A percentile compares a stretch with the other conserved stretches of the same genome.
phyloP scores from a whole-genome alignment of 2,329 filamentous ascomycete genomes.

The Trichoderma lentiforme region DNA sequence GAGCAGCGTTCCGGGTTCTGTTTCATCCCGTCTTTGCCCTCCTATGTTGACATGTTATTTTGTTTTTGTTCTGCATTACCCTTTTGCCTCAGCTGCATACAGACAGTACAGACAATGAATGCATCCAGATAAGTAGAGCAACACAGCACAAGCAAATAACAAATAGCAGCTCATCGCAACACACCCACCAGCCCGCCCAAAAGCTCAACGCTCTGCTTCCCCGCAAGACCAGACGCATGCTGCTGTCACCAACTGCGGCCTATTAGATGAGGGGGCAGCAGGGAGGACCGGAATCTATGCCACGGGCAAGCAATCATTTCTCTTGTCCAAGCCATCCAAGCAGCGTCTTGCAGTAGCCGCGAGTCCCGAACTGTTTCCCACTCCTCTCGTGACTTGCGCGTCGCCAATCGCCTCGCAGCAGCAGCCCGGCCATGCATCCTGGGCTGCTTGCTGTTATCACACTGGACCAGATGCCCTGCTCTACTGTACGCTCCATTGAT shows the following conservation, averaged over 20 bases:
- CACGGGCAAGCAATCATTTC: background rate
- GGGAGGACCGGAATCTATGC: background rate
- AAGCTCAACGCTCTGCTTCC: background rate
- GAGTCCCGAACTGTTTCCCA: slow-evolving; percentile 1
- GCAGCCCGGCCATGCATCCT: slow-evolving; percentile 5
- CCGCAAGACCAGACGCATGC: slow-evolving; percentile 2
- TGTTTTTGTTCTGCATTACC: background rate
- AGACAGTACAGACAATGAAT: background rate
- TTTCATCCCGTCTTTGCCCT: background rate
- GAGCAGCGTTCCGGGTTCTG: background rate
- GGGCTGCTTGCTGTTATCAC: background rate
- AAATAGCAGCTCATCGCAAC: background rate
- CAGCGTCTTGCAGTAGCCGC: slow-evolving; percentile 12
- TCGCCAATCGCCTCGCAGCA: background rate
- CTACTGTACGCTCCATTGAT: background rate
- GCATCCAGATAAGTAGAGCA: background rate
- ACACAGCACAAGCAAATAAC: background rate
- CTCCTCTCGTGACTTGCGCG: slow-evolving; percentile 1
- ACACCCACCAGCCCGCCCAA: background rate
- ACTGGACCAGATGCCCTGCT: background rate
- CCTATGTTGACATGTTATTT: background rate
- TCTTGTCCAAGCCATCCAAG: background rate
- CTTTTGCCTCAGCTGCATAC: background rate
- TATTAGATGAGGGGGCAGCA: background rate
- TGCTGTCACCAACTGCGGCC: slow-evolving; percentile 6